Evolutionary conservation across 257 asterid species (phyloP), one percentile per base, ranked within the genome.

Genomic region (Voacanga thouarsii): DNA sequence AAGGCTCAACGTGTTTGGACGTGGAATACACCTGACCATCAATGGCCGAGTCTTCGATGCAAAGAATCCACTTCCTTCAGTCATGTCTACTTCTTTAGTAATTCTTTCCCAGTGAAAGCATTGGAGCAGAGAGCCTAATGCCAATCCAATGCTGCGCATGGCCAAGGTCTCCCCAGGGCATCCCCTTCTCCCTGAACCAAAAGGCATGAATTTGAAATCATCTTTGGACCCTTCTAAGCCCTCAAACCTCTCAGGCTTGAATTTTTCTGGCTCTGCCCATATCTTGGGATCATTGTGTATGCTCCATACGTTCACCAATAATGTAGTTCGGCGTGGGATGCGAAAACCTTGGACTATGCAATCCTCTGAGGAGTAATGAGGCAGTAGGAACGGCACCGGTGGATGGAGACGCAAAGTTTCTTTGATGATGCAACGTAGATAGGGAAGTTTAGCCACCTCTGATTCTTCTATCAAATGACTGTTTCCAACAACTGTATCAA

Each of bases 341-440:
- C 78, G 83, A 79, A 85, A 89, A 7, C 97, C 91, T 45, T 83
- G 91, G 1, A 93, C 89, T 0, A 59, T 74, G 88, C 97, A 93
- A 39, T 82, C 91, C 1, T 80, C 50, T 0, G 91, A 89, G 0
- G 97, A 86, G 55, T 86, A 83, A 55, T 91, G 97, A 21, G 97
- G 96, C 56, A 85, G 78, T 26, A 91, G 82, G 21, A 93, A 37
- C 2, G 97, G 97, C 10, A 75, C 90, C 1, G 81, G 83, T 1
- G 97, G 97, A 67, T 77, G 86, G 80, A 91, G 41, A 1, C 97
- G 87, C 21, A 91, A 53, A 4, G 97, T 88, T 59, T 93, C 97
- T 19, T 79, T 82, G 26, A 93, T 85, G 75, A 91, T 81, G 68
- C 88, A 85, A 0, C 72, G 80, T 75, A 93, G 81, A 53, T 89